These are phyloP conservation scores for Alternaria arbusti DNA, from an alignment of 2,329 filamentous ascomycete genomes.

Conservation along the genomic window DNA sequence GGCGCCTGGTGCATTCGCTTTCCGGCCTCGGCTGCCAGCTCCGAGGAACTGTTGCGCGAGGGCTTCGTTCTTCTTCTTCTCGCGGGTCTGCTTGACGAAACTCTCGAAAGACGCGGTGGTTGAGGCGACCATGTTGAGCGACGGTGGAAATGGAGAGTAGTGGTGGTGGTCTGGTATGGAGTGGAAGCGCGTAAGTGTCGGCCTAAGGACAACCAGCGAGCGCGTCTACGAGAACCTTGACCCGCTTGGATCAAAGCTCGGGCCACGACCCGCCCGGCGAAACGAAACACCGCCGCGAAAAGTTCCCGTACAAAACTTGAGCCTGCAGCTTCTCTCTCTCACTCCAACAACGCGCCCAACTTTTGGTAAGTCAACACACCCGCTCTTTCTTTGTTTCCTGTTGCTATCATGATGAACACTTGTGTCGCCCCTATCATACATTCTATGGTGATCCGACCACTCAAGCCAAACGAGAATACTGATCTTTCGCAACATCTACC, in stretches of 20 bases:
- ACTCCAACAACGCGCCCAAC: slow-evolving; percentile 22
- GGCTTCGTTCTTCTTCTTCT: slow-evolving; percentile 73
- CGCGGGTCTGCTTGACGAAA: slow-evolving; percentile 55
- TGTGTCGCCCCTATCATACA: slow-evolving; percentile 52
- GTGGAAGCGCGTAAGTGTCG: slow-evolving; percentile 1
- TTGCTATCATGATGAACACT: slow-evolving; percentile 42
- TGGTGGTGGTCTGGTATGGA: neutral
- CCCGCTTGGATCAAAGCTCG: slow-evolving; percentile 10
- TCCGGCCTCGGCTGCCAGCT: slow-evolving; percentile 59
- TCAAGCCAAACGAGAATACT: slow-evolving; percentile 51
- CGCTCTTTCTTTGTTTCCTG: slow-evolving; percentile 3
- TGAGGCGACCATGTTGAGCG: slow-evolving; percentile 21
- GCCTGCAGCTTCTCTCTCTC: slow-evolving; percentile 17
- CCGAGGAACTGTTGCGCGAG: slow-evolving; percentile 77
- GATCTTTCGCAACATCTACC: slow-evolving; percentile 25
- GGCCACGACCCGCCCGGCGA: slow-evolving; percentile 19
- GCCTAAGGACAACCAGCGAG: slow-evolving; percentile 5
- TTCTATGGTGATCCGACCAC: slow-evolving; percentile 49
- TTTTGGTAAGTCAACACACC: slow-evolving; percentile 37
- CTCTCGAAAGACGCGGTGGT: slow-evolving; percentile 33
- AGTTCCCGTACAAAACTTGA: slow-evolving; percentile 28
- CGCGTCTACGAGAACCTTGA: slow-evolving; percentile 17
- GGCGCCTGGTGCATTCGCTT: slow-evolving; percentile 62
- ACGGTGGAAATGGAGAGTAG: slow-evolving; percentile 13
- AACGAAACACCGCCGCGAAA: slow-evolving; percentile 29